phyloP scores from a whole-genome alignment of 345 rosid genomes.

The Cardiospermum halicacabum region DNA sequence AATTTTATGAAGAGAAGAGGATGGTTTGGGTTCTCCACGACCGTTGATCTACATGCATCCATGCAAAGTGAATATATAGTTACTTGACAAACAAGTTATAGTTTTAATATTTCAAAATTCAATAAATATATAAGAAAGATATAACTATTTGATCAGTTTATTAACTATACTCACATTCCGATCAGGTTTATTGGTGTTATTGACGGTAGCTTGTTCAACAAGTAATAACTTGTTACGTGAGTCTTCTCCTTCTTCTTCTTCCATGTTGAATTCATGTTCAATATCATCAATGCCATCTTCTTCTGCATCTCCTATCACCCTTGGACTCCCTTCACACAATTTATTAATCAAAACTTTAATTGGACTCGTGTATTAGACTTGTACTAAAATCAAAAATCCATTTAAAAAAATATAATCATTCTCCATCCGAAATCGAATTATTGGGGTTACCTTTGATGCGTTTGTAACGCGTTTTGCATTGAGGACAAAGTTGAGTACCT shows the following conservation, averaged over 20 bases:
- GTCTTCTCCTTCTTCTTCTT: too few relatives aligned
- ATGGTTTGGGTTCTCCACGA: constrained; percentile 52
- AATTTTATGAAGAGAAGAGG: constrained; percentile 68
- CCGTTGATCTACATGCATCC: constrained; percentile 55
- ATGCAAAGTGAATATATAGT: not conserved
- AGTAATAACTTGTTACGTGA: too few relatives aligned
- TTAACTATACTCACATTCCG: too few relatives aligned
- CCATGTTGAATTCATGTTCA: constrained; percentile 89
- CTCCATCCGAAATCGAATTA: too few relatives aligned
- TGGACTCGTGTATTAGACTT: too few relatives aligned
- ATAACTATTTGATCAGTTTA: too few relatives aligned
- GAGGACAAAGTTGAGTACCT: constrained; percentile 89
- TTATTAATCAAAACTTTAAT: not conserved
- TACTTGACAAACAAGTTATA: too few relatives aligned
- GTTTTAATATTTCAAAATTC: too few relatives aligned
- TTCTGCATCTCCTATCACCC: constrained; percentile 95
- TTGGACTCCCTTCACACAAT: constrained; percentile 58
- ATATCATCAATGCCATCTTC: constrained; percentile 93
- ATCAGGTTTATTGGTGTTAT: constrained; percentile 81
- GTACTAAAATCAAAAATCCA: too few relatives aligned
- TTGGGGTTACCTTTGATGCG: constrained; percentile 65
- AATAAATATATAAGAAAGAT: too few relatives aligned
- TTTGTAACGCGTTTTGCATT: constrained; percentile 93
- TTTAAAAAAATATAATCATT: too few relatives aligned
- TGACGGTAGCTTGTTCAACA: constrained; percentile 62